Evolutionary conservation across 768 basidiomycete genomes (phyloP).

Genomic region (Macrolepiota albuminosa): DNA sequence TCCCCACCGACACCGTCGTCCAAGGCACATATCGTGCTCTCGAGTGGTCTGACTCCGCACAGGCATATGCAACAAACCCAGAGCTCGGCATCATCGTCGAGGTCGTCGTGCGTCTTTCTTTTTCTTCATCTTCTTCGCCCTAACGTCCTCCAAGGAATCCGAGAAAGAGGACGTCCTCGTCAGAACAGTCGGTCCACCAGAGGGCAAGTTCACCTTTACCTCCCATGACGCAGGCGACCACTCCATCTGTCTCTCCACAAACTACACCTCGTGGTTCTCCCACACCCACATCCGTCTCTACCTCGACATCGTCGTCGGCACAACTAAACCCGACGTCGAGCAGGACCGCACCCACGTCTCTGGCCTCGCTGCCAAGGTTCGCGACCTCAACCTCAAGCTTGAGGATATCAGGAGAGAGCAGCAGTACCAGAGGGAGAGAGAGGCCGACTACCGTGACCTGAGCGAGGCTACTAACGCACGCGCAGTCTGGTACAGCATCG

Average conservation of each 20-base stretch:
- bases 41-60: constrained; percentile 78
- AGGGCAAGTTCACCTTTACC: constrained; percentile 95
- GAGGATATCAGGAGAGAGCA: constrained; percentile 94
- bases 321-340: constrained; percentile 80
- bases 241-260: constrained; percentile 92
- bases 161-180: constrained; percentile 77
- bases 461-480: constrained; percentile 88
- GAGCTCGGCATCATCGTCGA: constrained; percentile 87
- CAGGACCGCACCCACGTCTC: constrained; percentile 84
- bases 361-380: constrained; percentile 75
- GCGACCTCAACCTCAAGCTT: constrained; percentile 90
- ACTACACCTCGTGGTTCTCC: constrained; percentile 86
- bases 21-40: constrained; percentile 88
- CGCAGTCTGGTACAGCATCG: constrained; percentile 92
- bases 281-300: constrained; percentile 89
- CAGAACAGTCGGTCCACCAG: constrained; percentile 83
- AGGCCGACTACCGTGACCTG: constrained; percentile 82
- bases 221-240: constrained; percentile 97
- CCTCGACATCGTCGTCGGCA: constrained; percentile 91
- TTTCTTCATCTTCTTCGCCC: background rate
- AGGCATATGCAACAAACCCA: constrained; percentile 65
- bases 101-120: constrained; percentile 64
- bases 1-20: constrained; percentile 92
- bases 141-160: constrained; percentile 60
- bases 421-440: constrained; percentile 95